phyloP scores from a whole-genome alignment of 1,284 basidiomycete species.

The Ceratobasidium sp. region DNA sequence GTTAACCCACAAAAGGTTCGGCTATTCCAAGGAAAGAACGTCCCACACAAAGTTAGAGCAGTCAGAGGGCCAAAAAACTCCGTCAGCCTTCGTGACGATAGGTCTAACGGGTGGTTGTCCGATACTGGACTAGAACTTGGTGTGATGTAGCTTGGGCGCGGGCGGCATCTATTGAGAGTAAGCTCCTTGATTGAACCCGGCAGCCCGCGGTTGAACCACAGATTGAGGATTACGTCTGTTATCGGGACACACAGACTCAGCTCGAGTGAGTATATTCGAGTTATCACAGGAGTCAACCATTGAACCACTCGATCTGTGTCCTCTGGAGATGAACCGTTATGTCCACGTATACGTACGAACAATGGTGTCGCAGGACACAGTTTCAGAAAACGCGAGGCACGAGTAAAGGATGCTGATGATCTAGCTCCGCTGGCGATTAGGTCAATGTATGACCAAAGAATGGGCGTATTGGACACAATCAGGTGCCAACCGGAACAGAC shows the following conservation, averaged over 20 bases:
- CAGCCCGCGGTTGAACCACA: too few relatives aligned
- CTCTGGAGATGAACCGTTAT: not conserved
- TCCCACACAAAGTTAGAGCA: not conserved
- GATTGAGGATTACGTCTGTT: too few relatives aligned
- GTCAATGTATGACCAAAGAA: constrained; percentile 20
- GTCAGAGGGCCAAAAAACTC: not conserved
- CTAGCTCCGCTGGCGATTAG: too few relatives aligned
- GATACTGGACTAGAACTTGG: too few relatives aligned
- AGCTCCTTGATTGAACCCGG: too few relatives aligned
- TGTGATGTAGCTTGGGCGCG: too few relatives aligned
- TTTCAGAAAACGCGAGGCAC: not conserved
- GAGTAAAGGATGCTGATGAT: too few relatives aligned
- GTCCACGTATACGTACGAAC: not conserved
- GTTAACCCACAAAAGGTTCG: not conserved
- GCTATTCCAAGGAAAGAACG: not conserved
- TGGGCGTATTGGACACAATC: not conserved
- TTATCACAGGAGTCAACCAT: not conserved
- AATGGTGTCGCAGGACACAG: not conserved
- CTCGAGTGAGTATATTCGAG: not conserved
- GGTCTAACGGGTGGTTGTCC: not conserved
- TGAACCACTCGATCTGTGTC: not conserved
- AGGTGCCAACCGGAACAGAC: not conserved
- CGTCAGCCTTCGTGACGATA: not conserved
- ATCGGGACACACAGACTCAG: not conserved
- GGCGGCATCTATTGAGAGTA: too few relatives aligned